Evolutionary conservation across 1,139 yeast species (phyloP).

Genomic region (Yamadazyma epiphylla): DNA sequence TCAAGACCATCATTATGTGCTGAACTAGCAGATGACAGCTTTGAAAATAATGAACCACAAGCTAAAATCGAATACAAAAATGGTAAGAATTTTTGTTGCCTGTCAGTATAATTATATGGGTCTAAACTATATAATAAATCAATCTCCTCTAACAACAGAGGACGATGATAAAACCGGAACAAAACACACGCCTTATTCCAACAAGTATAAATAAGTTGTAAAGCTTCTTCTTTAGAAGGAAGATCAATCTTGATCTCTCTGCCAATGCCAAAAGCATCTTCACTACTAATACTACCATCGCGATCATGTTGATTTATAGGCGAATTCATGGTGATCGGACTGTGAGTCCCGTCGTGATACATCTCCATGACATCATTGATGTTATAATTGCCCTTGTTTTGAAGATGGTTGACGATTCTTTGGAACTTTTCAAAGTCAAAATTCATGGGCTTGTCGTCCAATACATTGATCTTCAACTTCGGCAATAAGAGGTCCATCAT

Average conservation of each 20-base stretch:
- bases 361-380: constrained; percentile 22
- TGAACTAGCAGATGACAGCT: constrained; percentile 24
- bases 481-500: constrained; percentile 47
- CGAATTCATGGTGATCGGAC: constrained; percentile 4
- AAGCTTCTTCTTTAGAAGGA: constrained; percentile 73
- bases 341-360: constrained; percentile 17
- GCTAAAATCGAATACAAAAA: constrained; percentile 60
- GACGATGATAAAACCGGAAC: constrained; percentile 81
- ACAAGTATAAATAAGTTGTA: constrained; percentile 67
- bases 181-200: constrained; percentile 87
- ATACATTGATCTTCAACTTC: constrained; percentile 35
- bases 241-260: constrained; percentile 61
- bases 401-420: constrained; percentile 19
- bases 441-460: constrained; percentile 26
- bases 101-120: constrained; percentile 63
- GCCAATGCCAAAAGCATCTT: constrained; percentile 18
- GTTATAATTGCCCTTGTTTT: constrained; percentile 14
- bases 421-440: constrained; percentile 35
- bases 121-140: constrained; percentile 55
- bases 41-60: constrained; percentile 66
- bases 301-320: constrained; percentile 5
- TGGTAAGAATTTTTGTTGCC: constrained; percentile 76
- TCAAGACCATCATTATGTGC: constrained; percentile 36
- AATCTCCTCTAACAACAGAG: constrained; percentile 61
- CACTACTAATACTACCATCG: constrained; percentile 5